phyloP scores from a whole-genome alignment of 2,329 filamentous ascomycete species.

The Diaporthe destruens region DNA sequence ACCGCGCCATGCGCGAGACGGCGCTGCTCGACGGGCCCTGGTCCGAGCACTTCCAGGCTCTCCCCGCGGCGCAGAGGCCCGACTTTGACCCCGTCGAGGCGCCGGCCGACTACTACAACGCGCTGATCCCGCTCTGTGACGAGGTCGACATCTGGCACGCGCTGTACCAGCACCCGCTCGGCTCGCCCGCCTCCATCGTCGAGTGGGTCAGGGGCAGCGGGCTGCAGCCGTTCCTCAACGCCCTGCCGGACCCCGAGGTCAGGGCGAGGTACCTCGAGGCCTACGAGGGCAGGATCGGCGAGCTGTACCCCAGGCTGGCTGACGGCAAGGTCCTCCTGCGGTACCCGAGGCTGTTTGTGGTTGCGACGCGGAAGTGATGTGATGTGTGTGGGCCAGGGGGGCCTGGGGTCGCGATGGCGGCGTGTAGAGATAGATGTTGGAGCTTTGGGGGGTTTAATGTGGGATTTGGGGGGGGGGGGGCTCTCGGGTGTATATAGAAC shows the following conservation, averaged over 20 bases:
- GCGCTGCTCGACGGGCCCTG: conserved; percentile 50
- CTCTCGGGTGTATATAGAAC: not conserved
- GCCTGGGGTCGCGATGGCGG: not conserved
- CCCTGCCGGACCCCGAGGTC: conserved; percentile 54
- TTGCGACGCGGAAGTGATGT: conserved; percentile 52
- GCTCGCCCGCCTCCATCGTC: conserved; percentile 62
- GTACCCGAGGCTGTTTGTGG: conserved; percentile 70
- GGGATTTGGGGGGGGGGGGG: too few relatives aligned
- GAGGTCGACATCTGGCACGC: conserved; percentile 67
- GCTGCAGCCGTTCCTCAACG: conserved; percentile 66
- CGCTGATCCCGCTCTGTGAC: conserved; percentile 56
- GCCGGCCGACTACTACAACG: conserved; percentile 61
- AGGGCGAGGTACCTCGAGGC: conserved; percentile 58
- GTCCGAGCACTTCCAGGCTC: conserved; percentile 41
- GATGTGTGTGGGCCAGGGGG: too few relatives aligned
- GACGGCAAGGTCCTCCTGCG: conserved; percentile 67
- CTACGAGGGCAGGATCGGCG: conserved; percentile 60
- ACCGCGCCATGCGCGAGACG: conserved; percentile 61
- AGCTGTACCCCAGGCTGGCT: conserved; percentile 56
- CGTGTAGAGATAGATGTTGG: too few relatives aligned
- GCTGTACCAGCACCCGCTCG: conserved; percentile 64
- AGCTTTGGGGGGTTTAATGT: not conserved
- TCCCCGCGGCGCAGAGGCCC: conserved; percentile 48
- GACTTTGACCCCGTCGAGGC: conserved; percentile 63
- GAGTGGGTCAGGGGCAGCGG: conserved; percentile 72